phyloP scores from a whole-genome alignment of 495 filamentous ascomycete species.

The Pyrenula massariospora region DNA sequence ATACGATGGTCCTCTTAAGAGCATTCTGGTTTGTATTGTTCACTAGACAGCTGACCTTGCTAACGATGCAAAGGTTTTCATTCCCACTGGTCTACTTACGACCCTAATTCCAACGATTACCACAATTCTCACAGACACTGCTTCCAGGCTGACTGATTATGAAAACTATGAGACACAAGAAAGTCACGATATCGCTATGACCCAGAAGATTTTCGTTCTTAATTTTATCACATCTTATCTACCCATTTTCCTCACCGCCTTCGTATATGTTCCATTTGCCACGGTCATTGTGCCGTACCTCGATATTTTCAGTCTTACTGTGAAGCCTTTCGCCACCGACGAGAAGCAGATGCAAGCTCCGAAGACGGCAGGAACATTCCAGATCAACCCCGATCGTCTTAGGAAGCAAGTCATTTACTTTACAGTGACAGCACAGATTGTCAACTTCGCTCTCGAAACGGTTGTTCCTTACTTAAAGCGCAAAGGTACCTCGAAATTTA shows the following conservation, averaged over 20 bases:
- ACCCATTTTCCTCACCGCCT: conserved; percentile 83
- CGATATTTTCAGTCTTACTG: conserved; percentile 71
- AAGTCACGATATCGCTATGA: conserved; percentile 68
- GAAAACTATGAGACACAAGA: conserved; percentile 89
- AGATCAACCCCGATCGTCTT: conserved; percentile 73
- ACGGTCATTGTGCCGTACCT: conserved; percentile 78
- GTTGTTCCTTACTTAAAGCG: conserved; percentile 80
- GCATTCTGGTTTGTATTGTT: conserved; percentile 51
- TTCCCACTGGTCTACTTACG: conserved; percentile 81
- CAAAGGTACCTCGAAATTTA: conserved; percentile 48
- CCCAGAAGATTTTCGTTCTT: conserved; percentile 84
- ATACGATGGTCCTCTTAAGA: conserved; percentile 83
- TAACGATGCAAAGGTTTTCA: conserved; percentile 48
- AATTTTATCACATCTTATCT: conserved; percentile 98
- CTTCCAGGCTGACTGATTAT: conserved; percentile 66
- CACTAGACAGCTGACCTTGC: neutral
- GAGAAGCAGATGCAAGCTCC: conserved; percentile 1
- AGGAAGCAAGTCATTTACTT: conserved; percentile 95
- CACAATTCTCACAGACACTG: conserved; percentile 62
- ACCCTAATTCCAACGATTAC: conserved; percentile 67
- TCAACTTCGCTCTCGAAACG: conserved; percentile 77
- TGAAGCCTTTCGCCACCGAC: conserved; percentile 54
- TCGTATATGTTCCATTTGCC: conserved; percentile 94
- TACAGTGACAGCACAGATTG: conserved; percentile 87
- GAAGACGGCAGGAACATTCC: conserved; percentile 36